Conservation (phyloP, 306 rosid genomes). For the Luffa acutangula region DNA sequence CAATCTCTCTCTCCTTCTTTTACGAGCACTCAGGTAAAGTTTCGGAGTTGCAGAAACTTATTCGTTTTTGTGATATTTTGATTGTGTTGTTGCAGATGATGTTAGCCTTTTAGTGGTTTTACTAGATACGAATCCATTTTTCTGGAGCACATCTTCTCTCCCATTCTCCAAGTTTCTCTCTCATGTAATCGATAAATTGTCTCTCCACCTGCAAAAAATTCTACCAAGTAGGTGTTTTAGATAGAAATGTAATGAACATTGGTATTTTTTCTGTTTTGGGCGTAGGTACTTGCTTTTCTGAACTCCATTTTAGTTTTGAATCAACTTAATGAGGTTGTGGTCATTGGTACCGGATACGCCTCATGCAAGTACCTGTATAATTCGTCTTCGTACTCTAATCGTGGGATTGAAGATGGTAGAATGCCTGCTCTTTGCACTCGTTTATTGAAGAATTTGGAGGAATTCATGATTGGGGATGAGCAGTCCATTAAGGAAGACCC, state of each 20-base stretch:
- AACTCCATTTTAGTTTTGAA: slow-evolving; percentile 69
- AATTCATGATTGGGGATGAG: slow-evolving; percentile 47
- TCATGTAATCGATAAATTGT: slow-evolving; percentile 31
- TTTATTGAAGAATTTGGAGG: slow-evolving; percentile 59
- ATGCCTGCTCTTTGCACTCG: slow-evolving; percentile 65
- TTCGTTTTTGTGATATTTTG: not conserved
- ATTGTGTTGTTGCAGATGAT: slow-evolving; percentile 51
- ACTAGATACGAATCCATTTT: slow-evolving; percentile 79
- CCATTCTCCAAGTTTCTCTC: slow-evolving; percentile 74
- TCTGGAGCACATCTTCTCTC: slow-evolving; percentile 63
- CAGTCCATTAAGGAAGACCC: slow-evolving; percentile 28
- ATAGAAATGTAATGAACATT: not conserved
- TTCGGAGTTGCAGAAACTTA: not conserved
- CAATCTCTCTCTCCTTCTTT: not conserved
- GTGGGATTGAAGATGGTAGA: slow-evolving; percentile 34
- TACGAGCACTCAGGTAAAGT: not conserved
- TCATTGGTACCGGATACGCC: slow-evolving; percentile 81
- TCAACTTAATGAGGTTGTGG: slow-evolving; percentile 76
- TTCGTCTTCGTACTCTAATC: slow-evolving; percentile 39
- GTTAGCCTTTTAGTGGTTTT: slow-evolving; percentile 77
- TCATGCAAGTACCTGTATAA: slow-evolving; percentile 67
- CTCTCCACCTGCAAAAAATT: slow-evolving; percentile 9
- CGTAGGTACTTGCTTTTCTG: slow-evolving; percentile 68
- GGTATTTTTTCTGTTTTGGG: not conserved
- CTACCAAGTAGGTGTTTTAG: not conserved